Evolutionary conservation across 495 filamentous ascomycete species (phyloP).

Genomic region (Daldinia concentrica): DNA sequence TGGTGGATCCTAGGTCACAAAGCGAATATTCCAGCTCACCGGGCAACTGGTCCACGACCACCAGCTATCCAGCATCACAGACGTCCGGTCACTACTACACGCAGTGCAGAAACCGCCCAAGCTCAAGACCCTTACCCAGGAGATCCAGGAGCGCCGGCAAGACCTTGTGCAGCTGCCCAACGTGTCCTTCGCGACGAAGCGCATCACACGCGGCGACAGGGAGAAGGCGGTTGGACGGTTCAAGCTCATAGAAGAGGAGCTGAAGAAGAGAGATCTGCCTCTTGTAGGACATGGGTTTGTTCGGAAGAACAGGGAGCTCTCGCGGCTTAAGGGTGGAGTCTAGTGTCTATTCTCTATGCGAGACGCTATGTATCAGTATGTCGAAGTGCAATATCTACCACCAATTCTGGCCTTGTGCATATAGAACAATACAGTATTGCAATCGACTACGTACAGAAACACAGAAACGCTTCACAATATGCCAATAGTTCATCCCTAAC

Average conservation of each 20-base stretch:
- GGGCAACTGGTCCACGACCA: constrained; percentile 77
- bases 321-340: constrained; percentile 25
- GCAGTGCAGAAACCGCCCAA: constrained; percentile 66
- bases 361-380: constrained; percentile 18
- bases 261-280: constrained; percentile 69
- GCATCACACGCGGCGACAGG: constrained; percentile 71
- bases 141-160: constrained; percentile 50
- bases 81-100: constrained; percentile 64
- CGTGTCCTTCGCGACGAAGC: constrained; percentile 68
- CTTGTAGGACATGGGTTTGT: constrained; percentile 48
- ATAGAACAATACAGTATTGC: constrained; percentile 5
- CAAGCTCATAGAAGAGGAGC: constrained; percentile 82
- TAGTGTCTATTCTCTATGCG: background rate
- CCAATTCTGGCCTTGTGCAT: constrained; percentile 11
- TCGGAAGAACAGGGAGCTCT: constrained; percentile 37
- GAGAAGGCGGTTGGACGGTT: constrained; percentile 82
- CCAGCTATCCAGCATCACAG: constrained; percentile 62
- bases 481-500: background rate
- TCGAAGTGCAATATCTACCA: background rate
- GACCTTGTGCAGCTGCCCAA: constrained; percentile 68
- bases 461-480: background rate
- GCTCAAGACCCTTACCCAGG: constrained; percentile 62
- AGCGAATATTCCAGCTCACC: constrained; percentile 79
- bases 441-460: background rate
- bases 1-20: constrained; percentile 67